These are phyloP conservation scores for Stylonectria norvegica DNA, from an alignment of 2,329 filamentous ascomycete species.

Conservation along the genomic window DNA sequence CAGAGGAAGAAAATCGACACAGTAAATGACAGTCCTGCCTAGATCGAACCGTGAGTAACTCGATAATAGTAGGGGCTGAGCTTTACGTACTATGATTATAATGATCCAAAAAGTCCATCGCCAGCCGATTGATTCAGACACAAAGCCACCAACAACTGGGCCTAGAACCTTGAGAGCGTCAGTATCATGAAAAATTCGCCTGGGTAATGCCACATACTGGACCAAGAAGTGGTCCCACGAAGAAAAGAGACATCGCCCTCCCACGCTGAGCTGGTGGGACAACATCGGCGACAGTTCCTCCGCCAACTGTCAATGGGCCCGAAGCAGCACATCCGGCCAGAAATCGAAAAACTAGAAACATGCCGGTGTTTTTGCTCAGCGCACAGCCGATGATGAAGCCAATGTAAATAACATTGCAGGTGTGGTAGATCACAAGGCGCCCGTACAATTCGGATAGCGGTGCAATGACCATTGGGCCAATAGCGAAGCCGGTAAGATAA, in stretches of 20 bases:
- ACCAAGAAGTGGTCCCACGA: constrained; percentile 56
- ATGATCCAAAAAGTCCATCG: constrained; percentile 49
- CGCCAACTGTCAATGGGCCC: constrained; percentile 60
- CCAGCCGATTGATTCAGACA: constrained; percentile 45
- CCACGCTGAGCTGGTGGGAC: constrained; percentile 56
- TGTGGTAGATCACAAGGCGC: constrained; percentile 34
- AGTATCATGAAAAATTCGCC: not conserved
- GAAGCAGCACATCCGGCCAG: constrained; percentile 56
- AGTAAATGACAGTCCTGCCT: not conserved
- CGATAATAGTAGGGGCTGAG: not conserved
- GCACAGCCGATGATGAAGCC: constrained; percentile 41
- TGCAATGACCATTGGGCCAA: constrained; percentile 60
- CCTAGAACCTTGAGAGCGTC: constrained; percentile 12
- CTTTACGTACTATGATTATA: constrained; percentile 33
- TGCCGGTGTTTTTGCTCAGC: constrained; percentile 56
- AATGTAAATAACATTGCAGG: constrained; percentile 46
- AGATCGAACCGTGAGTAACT: not conserved
- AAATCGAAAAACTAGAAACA: constrained; percentile 58
- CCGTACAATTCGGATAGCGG: constrained; percentile 59
- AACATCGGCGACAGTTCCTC: constrained; percentile 61
- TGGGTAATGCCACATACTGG: constrained; percentile 32
- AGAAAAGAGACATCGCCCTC: constrained; percentile 60
- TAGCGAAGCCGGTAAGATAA: constrained; percentile 42
- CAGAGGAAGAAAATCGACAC: constrained; percentile 16
- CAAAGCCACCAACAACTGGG: constrained; percentile 39